Conservation (phyloP, 495 filamentous ascomycete genomes). For the Beverwykella pulmonaria region DNA sequence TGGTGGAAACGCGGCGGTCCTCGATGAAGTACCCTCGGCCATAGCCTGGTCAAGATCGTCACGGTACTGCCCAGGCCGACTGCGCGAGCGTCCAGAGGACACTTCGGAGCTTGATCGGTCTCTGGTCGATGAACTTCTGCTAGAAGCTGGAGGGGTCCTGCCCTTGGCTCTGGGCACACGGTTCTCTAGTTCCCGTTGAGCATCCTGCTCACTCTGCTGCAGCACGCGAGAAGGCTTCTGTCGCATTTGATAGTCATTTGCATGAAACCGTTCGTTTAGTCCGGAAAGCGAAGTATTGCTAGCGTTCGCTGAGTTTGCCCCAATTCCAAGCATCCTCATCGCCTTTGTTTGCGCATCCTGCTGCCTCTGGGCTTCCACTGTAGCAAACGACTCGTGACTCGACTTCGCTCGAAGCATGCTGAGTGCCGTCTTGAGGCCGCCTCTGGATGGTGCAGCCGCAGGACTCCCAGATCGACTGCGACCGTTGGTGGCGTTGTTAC, state of each 20-base stretch:
- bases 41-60: constrained; percentile 49
- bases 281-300: constrained; percentile 53
- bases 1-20: constrained; percentile 20
- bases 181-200: constrained; percentile 38
- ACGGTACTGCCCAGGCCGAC: constrained; percentile 45
- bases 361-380: constrained; percentile 37
- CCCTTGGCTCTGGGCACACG: constrained; percentile 29
- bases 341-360: constrained; percentile 60
- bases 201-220: constrained; percentile 41
- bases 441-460: constrained; percentile 45
- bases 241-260: constrained; percentile 45
- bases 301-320: constrained; percentile 43
- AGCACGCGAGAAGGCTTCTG: constrained; percentile 48
- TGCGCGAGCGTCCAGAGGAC: constrained; percentile 45
- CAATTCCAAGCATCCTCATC: constrained; percentile 72
- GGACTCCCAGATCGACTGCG: constrained; percentile 57
- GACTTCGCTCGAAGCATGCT: constrained; percentile 69
- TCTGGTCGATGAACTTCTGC: constrained; percentile 41
- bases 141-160: constrained; percentile 38
- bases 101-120: constrained; percentile 47
- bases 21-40: constrained; percentile 42
- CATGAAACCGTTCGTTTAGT: constrained; percentile 20
- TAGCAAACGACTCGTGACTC: constrained; percentile 62
- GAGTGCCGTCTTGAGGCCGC: constrained; percentile 59
- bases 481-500: constrained; percentile 64